Evolutionary conservation across 2,329 filamentous ascomycete genomes (phyloP).

Genomic region (Apiospora pterosperma): DNA sequence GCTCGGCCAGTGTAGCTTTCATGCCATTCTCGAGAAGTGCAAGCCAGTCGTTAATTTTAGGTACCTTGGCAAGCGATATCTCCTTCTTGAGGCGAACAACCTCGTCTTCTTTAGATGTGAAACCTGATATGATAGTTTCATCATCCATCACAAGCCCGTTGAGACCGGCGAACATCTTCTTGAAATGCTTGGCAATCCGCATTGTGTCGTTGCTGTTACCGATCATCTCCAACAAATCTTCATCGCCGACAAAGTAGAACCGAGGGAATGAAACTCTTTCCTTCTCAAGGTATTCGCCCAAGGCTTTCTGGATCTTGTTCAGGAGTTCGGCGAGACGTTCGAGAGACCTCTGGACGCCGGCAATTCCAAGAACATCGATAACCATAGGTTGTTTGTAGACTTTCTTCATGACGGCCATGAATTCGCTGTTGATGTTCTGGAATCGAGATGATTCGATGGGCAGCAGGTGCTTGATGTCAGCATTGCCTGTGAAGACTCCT

Average conservation of each 20-base stretch:
- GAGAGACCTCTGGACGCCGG: conserved; percentile 91
- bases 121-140: conserved; percentile 82
- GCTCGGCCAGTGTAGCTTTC: conserved; percentile 89
- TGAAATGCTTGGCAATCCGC: conserved; percentile 96
- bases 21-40: conserved; percentile 86
- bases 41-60: conserved; percentile 99
- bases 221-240: conserved; percentile 97
- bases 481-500: conserved; percentile 97
- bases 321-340: conserved; percentile 94
- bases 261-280: conserved; percentile 96
- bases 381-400: conserved; percentile 96
- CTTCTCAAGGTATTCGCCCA: conserved; percentile 97
- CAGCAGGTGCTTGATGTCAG: conserved; percentile 96
- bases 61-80: conserved; percentile 88
- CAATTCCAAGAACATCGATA: conserved; percentile 92
- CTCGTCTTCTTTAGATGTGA: conserved; percentile 95
- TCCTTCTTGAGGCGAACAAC: conserved; percentile 82
- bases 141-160: conserved; percentile 90
- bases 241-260: conserved; percentile 99
- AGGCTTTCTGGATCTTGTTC: conserved; percentile 98
- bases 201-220: conserved; percentile 98
- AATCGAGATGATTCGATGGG: conserved; percentile 96
- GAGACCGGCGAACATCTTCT: conserved; percentile 99
- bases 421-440: conserved; percentile 99
- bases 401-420: conserved; percentile 99